Conservation (phyloP, 2,329 filamentous ascomycete species). For the Cylindrodendrum hubeiense region DNA sequence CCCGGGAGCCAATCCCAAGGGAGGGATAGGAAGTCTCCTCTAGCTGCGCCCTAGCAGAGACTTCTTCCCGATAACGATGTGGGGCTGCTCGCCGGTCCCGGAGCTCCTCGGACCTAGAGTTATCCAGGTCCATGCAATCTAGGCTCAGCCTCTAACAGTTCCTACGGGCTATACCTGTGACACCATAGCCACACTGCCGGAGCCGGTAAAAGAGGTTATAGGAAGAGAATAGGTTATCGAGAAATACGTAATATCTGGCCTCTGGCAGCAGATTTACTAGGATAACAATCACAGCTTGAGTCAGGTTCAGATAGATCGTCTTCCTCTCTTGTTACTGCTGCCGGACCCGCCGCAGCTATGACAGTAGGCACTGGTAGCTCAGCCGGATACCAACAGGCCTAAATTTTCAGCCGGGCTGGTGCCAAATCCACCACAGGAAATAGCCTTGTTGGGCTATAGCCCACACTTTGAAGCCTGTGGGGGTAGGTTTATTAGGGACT, state of each 20-base stretch:
- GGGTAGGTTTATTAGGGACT: neutral
- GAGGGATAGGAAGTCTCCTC: too few relatives aligned
- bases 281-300: conserved; percentile 22
- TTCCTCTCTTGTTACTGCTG: neutral
- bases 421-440: conserved; percentile 21
- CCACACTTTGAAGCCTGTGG: conserved; percentile 28
- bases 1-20: too few relatives aligned
- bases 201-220: conserved; percentile 16
- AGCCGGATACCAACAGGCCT: too few relatives aligned
- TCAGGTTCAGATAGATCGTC: conserved; percentile 18
- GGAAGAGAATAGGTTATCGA: conserved; percentile 27
- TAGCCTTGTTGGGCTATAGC: conserved; percentile 10
- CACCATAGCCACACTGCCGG: neutral
- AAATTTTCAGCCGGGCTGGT: too few relatives aligned
- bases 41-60: too few relatives aligned
- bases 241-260: conserved; percentile 24
- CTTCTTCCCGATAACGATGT: too few relatives aligned
- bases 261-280: conserved; percentile 23
- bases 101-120: too few relatives aligned
- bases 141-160: too few relatives aligned
- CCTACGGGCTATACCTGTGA: conserved; percentile 27
- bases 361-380: neutral
- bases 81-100: too few relatives aligned
- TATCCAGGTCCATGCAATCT: too few relatives aligned
- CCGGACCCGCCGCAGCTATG: neutral